These are phyloP conservation scores for Picea engelmannii DNA, from an alignment of 83 land plant genomes.

Conservation along the genomic window DNA sequence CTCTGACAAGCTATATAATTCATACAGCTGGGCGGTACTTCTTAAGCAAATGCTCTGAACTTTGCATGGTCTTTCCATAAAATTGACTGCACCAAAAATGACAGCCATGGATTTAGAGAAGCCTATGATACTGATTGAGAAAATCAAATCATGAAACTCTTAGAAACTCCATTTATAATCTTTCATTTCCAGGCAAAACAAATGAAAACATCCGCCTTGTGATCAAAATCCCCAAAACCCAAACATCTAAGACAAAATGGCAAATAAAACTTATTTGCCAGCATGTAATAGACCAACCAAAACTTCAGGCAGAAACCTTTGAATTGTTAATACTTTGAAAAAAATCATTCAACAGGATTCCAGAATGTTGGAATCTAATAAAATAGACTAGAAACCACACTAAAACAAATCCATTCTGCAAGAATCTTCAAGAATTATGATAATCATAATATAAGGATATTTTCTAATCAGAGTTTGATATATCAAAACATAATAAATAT, in stretches of 20 bases:
- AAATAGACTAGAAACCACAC: constrained; percentile 4
- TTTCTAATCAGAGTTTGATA: not conserved
- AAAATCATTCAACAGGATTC: not conserved
- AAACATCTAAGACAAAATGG: constrained; percentile 8
- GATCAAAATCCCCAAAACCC: not conserved
- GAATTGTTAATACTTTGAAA: not conserved
- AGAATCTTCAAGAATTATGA: not conserved
- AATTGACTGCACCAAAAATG: constrained; percentile 39
- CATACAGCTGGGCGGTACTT: constrained; percentile 60
- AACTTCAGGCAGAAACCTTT: not conserved
- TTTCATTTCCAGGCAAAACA: constrained; percentile 10
- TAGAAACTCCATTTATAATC: not conserved
- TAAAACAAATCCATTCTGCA: not conserved
- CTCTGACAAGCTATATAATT: constrained; percentile 46
- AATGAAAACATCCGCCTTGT: not conserved
- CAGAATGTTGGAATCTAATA: not conserved
- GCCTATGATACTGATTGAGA: not conserved
- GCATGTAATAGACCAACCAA: constrained; percentile 1
- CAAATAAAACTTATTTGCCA: constrained; percentile 2
- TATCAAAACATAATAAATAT: not conserved
- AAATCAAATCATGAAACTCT: constrained; percentile 1
- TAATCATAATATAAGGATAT: not conserved
- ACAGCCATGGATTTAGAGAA: constrained; percentile 10
- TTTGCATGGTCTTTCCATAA: constrained; percentile 40
- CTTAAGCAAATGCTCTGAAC: constrained; percentile 50